Evolutionary conservation across 352 stramenopile species (phyloP), one percentile per base, ranked within the genome.

Genomic region (Globisporangium iwayamae): DNA sequence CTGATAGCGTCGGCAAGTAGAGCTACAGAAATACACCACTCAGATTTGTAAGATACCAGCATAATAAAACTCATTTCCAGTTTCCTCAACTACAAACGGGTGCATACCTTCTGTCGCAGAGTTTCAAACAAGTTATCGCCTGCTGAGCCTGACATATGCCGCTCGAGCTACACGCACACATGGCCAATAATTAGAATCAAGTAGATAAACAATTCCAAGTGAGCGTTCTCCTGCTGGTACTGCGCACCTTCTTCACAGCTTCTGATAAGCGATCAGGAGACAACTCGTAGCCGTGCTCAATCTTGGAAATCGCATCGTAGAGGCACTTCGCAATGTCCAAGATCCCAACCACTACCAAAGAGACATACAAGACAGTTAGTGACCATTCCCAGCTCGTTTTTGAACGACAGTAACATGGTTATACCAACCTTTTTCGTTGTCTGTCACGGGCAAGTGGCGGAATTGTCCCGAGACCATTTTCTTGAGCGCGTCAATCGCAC

Each of bases 241-340:
- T 47, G 53, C 36, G 4, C 66, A 94, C 86, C 80, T 93, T 93
- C 63, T 90, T 90, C 48, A 96, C 69, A 2, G 79, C 79, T 54
- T 91, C 80, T 43, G 85, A 79, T 38, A 96, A 68, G 11, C 76
- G 78, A 36, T 88, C 77, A 0, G 83, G 90, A 13, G 87, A 90
- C n/a, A 75, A 73, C 39, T 87, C 83, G 55, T 94, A 94, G 6
- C 84, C 83, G 55, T 90, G 89, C 68, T 99, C 97, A 34, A 99
- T 91, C 68, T 98, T 98, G 38, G 81, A 82, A 55, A 99, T 99
- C 1, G 96, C 96, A 79, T 99, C 97, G 71, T 99, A 98, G 39
- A 99, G 69, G 71, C 97, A 99, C 75, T 99, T 98, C 14, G 96
- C 96, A 70, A 99, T 99, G 74, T 99, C 96, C 53, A 99, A 70